Evolutionary conservation across 2,329 filamentous ascomycete genomes (phyloP).

Genomic region (Aspergillus sergii): DNA sequence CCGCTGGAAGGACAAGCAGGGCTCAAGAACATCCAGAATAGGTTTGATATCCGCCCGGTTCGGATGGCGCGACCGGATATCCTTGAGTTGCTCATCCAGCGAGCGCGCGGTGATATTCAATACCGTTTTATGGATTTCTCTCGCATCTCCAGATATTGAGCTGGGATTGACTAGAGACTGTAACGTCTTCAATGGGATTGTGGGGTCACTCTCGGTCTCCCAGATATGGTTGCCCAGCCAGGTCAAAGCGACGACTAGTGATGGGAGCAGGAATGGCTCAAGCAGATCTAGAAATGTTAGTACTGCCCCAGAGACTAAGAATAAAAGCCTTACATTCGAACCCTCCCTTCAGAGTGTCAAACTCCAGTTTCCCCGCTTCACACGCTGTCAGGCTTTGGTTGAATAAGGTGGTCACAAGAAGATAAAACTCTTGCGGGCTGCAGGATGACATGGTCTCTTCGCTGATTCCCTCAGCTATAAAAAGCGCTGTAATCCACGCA

Average conservation of each 20-base stretch:
- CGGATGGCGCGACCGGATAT: conserved; percentile 52
- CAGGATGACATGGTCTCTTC: conserved; percentile 67
- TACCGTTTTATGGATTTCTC: conserved; percentile 63
- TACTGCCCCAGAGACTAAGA: background rate
- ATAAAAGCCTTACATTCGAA: conserved; percentile 57
- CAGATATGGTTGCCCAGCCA: conserved; percentile 63
- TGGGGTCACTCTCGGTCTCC: conserved; percentile 51
- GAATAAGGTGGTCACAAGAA: conserved; percentile 64
- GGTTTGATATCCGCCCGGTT: conserved; percentile 55
- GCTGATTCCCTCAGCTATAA: conserved; percentile 63
- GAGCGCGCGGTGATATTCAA: conserved; percentile 57
- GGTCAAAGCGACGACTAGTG: conserved; percentile 59
- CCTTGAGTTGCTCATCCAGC: conserved; percentile 55
- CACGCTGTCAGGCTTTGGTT: conserved; percentile 63
- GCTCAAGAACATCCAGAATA: conserved; percentile 55
- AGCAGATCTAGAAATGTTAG: conserved; percentile 53
- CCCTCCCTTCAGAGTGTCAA: conserved; percentile 63
- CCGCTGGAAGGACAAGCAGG: conserved; percentile 54
- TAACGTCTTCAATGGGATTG: conserved; percentile 58
- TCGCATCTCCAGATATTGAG: conserved; percentile 61
- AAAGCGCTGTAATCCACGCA: conserved; percentile 64
- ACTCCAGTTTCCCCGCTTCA: conserved; percentile 55
- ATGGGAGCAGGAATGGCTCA: conserved; percentile 65
- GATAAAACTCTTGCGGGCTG: conserved; percentile 66
- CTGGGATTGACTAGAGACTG: conserved; percentile 59